Conservation (phyloP, 352 stramenopile species). For the Phytopythium chamaehyphon region DNA sequence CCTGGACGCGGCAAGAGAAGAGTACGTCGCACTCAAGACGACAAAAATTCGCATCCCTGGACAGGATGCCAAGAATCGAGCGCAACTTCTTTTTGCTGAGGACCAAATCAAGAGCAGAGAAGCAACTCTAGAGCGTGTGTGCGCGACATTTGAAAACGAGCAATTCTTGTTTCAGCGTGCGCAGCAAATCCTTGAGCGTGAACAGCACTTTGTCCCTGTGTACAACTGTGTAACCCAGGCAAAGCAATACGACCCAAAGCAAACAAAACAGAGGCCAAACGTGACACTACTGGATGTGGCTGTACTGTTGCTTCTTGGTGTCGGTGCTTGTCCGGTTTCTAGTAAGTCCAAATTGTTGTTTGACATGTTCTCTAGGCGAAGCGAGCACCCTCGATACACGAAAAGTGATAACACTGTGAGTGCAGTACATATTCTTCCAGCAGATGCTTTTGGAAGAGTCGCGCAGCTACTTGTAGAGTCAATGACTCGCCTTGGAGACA, state of each 20-base stretch:
- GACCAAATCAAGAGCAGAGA: constrained; percentile 65
- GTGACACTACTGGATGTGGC: constrained; percentile 34
- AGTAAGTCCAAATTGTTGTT: constrained; percentile 80
- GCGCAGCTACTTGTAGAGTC: constrained; percentile 49
- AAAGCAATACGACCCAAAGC: constrained; percentile 3
- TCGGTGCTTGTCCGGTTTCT: constrained; percentile 33
- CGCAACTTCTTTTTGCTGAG: constrained; percentile 69
- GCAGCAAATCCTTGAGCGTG: constrained; percentile 43
- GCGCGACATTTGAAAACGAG: constrained; percentile 54
- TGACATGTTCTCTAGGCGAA: constrained; percentile 45
- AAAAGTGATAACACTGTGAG: not conserved
- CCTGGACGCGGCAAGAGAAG: constrained; percentile 50
- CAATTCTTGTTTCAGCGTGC: constrained; percentile 69
- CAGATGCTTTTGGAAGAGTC: constrained; percentile 44
- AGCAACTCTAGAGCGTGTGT: constrained; percentile 50
- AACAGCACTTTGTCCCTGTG: constrained; percentile 65
- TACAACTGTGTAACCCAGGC: constrained; percentile 31
- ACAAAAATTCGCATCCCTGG: constrained; percentile 40
- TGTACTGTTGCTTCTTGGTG: constrained; percentile 47
- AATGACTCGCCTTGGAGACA: constrained; percentile 49
- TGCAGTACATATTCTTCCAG: constrained; percentile 34
- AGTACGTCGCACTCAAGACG: constrained; percentile 57
- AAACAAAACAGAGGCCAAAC: not conserved
- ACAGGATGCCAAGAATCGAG: constrained; percentile 50
- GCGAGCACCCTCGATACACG: constrained; percentile 1